Evolutionary conservation across 2,329 filamentous ascomycete species (phyloP).

Genomic region (Microcyclospora tardicrescens): DNA sequence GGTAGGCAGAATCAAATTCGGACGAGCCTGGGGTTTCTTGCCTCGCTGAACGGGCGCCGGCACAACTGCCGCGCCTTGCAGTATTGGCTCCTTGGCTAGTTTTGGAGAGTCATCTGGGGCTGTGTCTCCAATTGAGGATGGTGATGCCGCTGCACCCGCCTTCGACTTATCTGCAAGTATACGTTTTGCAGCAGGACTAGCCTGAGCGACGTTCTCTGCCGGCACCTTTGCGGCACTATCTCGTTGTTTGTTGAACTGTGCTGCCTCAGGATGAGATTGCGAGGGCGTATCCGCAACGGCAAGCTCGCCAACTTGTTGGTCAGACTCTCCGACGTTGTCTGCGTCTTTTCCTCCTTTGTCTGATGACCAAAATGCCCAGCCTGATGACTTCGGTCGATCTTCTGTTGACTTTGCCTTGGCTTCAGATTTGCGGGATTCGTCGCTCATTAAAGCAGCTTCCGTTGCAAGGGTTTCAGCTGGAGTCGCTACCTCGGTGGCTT

Average conservation of each 20-base stretch:
- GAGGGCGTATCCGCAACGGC: conserved; percentile 39
- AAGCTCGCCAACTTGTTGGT: conserved; percentile 40
- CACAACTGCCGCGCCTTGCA: conserved; percentile 20
- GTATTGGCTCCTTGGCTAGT: background rate
- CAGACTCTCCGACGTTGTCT: conserved; percentile 45
- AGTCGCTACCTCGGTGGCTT: conserved; percentile 4
- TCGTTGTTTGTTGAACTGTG: conserved; percentile 36
- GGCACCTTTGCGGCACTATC: conserved; percentile 8
- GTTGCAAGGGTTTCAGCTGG: conserved; percentile 5
- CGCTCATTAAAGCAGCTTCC: conserved; percentile 3
- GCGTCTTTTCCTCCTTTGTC: conserved; percentile 40
- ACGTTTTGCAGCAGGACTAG: conserved; percentile 13
- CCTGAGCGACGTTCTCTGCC: conserved; percentile 9
- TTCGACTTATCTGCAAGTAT: conserved; percentile 11
- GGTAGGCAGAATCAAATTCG: conserved; percentile 56
- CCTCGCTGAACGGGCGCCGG: conserved; percentile 14
- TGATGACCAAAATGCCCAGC: conserved; percentile 72
- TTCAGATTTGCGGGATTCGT: background rate
- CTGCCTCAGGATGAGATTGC: conserved; percentile 37
- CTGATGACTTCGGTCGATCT: conserved; percentile 38
- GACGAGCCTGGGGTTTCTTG: conserved; percentile 22
- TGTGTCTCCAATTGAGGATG: conserved; percentile 8
- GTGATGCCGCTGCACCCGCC: conserved; percentile 9
- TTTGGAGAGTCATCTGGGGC: conserved; percentile 8
- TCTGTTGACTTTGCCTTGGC: conserved; percentile 4